Base-by-base conservation (phyloP, 2,329 filamentous ascomycete genomes). In the Fusarium chuoi region DNA sequence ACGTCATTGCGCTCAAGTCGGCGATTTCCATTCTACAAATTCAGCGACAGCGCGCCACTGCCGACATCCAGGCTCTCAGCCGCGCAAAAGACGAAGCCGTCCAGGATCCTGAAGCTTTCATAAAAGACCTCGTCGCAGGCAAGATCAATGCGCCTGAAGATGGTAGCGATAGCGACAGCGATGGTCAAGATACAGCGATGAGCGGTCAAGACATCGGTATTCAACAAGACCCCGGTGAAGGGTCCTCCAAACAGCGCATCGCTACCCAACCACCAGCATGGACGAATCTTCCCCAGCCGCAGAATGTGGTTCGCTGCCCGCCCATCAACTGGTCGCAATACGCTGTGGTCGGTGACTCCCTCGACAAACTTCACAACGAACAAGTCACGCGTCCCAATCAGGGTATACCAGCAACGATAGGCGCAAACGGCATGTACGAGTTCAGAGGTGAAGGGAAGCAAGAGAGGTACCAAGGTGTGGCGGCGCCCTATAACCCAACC, bases 291-390 rank as follows among this genome's bases (percentile, higher is more conserved):
- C 95, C 95, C 1, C 88, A 88, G 20, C 90, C 93, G 12, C 96
- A 98, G 81, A 93, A 93, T 75, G 86, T 98, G 2, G 92, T 97
- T 33, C 91, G 95, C 45, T 94, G 92, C 84, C 96, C 96, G 14
- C 93, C 94, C 14, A 92, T 98, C 79, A 98, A 98, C 84, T 98
- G 96, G 96, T 90, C 91, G 18, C 95, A 98, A 80, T 98, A 98
- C 82, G 94, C 94, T 76, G 88, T 98, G n/a, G 91, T 96, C 7
- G 95, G 94, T 55, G 80, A 83, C 28, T 90, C 94, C 4, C 86
- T 98, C 41, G 94, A 98, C 82, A 93, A 91, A 80, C 86, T 98
- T 72, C 95, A 98, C 81, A 89, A 90, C 57, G 93, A 97, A 79
- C 95, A 98, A 83, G 84, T 91, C 59, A 83, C 85, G 55, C 88